Conservation (phyloP, 257 asterid species). For the Forsythia suspensa region DNA sequence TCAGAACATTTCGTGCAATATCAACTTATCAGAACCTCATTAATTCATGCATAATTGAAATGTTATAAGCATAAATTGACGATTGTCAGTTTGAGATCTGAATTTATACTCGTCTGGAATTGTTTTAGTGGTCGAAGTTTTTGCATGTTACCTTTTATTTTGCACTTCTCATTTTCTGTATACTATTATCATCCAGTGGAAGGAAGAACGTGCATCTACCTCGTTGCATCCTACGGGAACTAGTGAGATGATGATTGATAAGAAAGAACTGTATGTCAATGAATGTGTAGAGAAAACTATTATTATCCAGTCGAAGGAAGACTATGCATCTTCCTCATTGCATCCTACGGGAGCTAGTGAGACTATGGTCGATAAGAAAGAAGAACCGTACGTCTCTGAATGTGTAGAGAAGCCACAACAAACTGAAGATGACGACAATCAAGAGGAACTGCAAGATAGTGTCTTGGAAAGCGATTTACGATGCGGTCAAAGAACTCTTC, state of each 20-base stretch:
- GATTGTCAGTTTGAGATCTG: neutral
- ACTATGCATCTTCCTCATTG: slow-evolving; percentile 13
- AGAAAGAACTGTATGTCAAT: slow-evolving; percentile 7
- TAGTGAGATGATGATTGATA: slow-evolving; percentile 24
- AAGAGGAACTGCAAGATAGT: slow-evolving; percentile 5
- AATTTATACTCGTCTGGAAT: neutral
- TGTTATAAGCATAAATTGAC: neutral
- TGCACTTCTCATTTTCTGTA: neutral
- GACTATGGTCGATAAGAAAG: slow-evolving; percentile 23
- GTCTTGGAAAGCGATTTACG: slow-evolving; percentile 36
- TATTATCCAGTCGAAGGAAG: slow-evolving; percentile 37
- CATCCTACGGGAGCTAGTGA: slow-evolving; percentile 27
- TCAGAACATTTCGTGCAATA: neutral
- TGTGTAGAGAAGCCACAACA: slow-evolving; percentile 12
- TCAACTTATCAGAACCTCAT: neutral
- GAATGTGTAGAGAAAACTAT: slow-evolving; percentile 14
- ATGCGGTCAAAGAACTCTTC: slow-evolving; percentile 66
- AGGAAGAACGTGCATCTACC: slow-evolving; percentile 21
- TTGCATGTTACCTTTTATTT: neutral
- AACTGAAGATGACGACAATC: slow-evolving; percentile 21
- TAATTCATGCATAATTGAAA: neutral
- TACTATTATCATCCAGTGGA: slow-evolving; percentile 27
- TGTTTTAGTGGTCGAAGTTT: neutral
- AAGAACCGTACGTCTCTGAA: slow-evolving; percentile 14
- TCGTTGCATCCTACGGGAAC: neutral